Evolutionary conservation across 768 basidiomycete genomes (phyloP).

Genomic region (Mycena crocata): DNA sequence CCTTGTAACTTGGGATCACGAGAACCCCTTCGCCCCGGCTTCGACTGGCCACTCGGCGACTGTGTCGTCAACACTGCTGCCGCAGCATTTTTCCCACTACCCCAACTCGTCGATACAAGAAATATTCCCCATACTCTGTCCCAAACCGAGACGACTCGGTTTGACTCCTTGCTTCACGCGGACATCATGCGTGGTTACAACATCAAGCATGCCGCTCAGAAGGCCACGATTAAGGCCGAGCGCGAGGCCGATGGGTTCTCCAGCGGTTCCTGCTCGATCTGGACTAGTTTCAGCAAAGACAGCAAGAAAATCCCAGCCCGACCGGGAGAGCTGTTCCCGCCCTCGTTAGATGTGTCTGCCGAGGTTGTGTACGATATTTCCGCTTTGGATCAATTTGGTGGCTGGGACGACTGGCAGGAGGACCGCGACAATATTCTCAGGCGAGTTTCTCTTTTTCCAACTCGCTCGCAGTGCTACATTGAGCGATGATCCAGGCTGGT

Average conservation of each 20-base stretch:
- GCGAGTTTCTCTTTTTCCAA: not conserved
- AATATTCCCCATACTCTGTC: not conserved
- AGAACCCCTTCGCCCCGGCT: not conserved
- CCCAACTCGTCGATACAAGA: no score
- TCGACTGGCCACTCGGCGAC: slow-evolving; percentile 12
- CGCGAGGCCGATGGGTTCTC: not conserved
- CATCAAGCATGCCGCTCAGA: no score
- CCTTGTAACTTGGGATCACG: not conserved
- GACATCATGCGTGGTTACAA: not conserved
- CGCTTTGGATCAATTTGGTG: no score
- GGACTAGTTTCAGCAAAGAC: not conserved
- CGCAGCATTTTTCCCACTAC: not conserved
- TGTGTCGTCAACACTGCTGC: not conserved
- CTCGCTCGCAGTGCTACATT: no score
- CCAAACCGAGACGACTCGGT: not conserved
- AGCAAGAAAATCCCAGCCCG: not conserved
- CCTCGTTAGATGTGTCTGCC: not conserved
- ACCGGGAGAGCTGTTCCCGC: not conserved
- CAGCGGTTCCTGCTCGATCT: not conserved
- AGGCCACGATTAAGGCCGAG: not conserved
- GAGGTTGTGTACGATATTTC: not conserved
- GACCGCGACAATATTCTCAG: not conserved
- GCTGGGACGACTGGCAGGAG: not conserved
- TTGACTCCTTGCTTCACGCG: not conserved
- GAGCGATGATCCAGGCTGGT: not conserved